Percentiles rank a stretch among this genome's conserved stretches.
Conservation (phyloP, 345 rosid species). For the Populus simonii region DNA sequence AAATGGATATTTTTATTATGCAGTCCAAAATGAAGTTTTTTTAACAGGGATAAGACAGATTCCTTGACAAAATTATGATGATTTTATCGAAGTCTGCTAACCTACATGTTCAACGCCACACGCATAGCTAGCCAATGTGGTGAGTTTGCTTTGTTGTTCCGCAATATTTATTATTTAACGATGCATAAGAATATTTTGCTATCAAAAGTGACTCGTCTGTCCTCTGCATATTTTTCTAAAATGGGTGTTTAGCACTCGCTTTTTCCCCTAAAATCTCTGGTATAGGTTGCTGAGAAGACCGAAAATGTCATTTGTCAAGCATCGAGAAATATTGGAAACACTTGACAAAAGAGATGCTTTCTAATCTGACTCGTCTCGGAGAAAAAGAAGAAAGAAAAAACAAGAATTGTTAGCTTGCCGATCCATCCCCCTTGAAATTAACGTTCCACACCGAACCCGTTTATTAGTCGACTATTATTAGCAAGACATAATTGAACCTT, state of each 20-base stretch:
- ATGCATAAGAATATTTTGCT: background rate
- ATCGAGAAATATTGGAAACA: background rate
- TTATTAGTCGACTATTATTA: background rate
- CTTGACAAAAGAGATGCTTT: background rate
- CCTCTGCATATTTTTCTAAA: background rate
- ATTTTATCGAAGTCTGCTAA: no score
- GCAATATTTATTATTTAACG: background rate
- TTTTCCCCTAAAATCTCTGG: background rate
- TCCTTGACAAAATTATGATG: no score
- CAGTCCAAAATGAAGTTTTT: no score
- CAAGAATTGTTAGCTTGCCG: background rate
- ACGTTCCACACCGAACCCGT: background rate
- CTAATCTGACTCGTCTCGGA: background rate
- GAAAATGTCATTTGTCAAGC: no score
- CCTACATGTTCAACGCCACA: no score
- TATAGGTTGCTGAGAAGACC: background rate
- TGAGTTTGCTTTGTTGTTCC: background rate
- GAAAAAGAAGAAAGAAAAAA: no score
- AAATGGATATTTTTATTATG: no score
- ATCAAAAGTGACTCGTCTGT: background rate
- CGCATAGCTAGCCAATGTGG: no score
- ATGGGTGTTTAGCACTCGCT: background rate
- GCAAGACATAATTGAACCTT: background rate
- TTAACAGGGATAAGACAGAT: no score
- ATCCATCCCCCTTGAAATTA: background rate